Base-by-base conservation (phyloP, 2,329 filamentous ascomycete genomes). In the Dryadomyces quercus-mongolicae region DNA sequence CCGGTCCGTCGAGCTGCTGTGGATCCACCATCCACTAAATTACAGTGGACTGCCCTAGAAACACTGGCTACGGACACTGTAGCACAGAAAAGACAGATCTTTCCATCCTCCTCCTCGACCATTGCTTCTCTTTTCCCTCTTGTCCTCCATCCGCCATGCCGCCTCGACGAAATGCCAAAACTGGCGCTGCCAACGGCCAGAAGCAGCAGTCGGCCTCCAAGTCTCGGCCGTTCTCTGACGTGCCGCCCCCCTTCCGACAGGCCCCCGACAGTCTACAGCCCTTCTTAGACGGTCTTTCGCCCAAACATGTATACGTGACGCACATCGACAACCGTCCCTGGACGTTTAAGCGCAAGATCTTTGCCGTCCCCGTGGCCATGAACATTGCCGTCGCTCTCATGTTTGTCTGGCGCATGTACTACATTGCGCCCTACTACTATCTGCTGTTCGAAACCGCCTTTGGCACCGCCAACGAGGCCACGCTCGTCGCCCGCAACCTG, bases 331-430 rank as follows among this genome's bases (percentile, higher is more conserved):
- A 70, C 57, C 82, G 85, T 58, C 82, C 84, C 0, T 68, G 70
- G 20, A 74, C 76, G 31, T 81, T 91, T 70, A 96, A 96, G 71
- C 80, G 80, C 66, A 86, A 88, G 63, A 85, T 94, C 62, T 96
- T 95, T 69, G 63, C 82, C 49, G 82, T 95, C 1, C 89, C 91
- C 16, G 75, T 89, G 18, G 67, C 82, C 18, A 81, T 95, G 70
- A 96, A 96, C 68, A 55, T 85, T 38, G 69, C 72, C 60, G 82
- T 96, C 55, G 71, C 75, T 9, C 63, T 74, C 2, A 68, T 88
- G 36, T 81, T 95, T 61, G 61, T 75, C 56, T 82, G 82, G 73
- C 85, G 91, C 59, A 71, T 85, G 57, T 87, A 79, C 66, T 71
- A 74, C 66, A 84, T 88, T 60, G 60, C 79, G 13, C 87, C 87